Base-by-base conservation (phyloP, 768 basidiomycete species). In the Termitomyces sp. region DNA sequence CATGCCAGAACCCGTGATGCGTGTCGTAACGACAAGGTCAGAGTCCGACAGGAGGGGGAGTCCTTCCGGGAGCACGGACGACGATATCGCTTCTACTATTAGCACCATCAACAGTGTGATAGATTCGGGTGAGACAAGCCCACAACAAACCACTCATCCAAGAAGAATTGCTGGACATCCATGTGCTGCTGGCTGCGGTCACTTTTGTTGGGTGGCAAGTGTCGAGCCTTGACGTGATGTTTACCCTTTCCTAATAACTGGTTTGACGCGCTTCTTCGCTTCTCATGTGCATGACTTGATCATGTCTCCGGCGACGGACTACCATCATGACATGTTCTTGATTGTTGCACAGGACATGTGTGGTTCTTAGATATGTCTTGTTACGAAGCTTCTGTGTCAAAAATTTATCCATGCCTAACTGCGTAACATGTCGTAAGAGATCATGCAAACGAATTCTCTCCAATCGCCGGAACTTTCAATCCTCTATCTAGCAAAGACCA, bases 131-230 rank as follows among this genome's bases (percentile, higher is more conserved):
- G 63, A 61, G 41, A 67, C 61, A 16, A 68, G 61, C 34, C 65
- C 68, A 9, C 58, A 64, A 31, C 63, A 59, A 39, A 47, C 54
- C 30, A 34, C 44, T 48, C 42, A 44, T 30, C 34, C 58, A 39
- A 57, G 62, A 18, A 71, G 64, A 52, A 66, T 82, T 37, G 67
- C 73, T 13, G 89, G 86, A 3, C 86, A 88, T 67, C 79, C 77
- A 0, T 93, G 91, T 71, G 88, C 89, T 15, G 82, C 89, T 45
- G 91, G 91, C 4, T 93, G 91, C 71, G 91, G 91, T 0, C 91
- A 93, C 72, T 81, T 80, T 63, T 93, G 91, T 64, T 92, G 89
- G 89, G 82, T 81, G 16, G 75, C 77, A 5, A 74, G 68, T 58
- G 67, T 65, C 16, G 63, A 61, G 50, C 42, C 58, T 48, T 59